Percentiles rank a stretch among this genome's conserved stretches.
Evolutionary conservation across 768 basidiomycete species (phyloP).

Genomic region (Mycena floridula): DNA sequence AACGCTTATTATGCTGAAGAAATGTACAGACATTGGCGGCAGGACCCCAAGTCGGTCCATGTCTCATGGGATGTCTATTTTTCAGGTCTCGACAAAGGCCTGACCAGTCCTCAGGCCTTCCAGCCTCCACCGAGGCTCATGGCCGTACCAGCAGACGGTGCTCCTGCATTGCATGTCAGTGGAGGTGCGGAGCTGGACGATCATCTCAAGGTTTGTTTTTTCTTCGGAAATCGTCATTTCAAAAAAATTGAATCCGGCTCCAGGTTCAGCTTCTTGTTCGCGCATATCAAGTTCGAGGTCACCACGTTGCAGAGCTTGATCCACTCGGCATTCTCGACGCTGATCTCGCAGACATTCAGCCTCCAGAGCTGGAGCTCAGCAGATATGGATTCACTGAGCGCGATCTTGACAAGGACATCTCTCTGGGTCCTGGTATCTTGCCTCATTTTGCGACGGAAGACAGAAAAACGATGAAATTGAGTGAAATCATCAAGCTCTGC

Average conservation of each 20-base stretch:
- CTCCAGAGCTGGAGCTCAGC: constrained; percentile 89
- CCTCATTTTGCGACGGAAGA: constrained; percentile 91
- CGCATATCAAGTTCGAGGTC: constrained; percentile 98
- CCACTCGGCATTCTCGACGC: constrained; percentile 90
- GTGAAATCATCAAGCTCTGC: constrained; percentile 87
- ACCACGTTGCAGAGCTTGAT: constrained; percentile 93
- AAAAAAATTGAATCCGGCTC: not conserved
- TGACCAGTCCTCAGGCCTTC: constrained; percentile 77
- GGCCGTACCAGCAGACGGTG: constrained; percentile 70
- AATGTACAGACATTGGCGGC: constrained; percentile 91
- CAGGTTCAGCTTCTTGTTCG: constrained; percentile 97
- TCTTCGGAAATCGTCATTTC: constrained; percentile 1
- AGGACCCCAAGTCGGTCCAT: constrained; percentile 91
- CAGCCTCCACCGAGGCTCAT: constrained; percentile 74
- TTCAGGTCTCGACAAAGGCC: constrained; percentile 83
- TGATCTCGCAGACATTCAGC: constrained; percentile 72
- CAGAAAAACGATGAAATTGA: constrained; percentile 77
- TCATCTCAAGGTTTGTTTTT: constrained; percentile 75
- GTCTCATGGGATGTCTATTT: constrained; percentile 95
- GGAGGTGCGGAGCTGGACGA: constrained; percentile 81
- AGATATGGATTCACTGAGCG: constrained; percentile 94
- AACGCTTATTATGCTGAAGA: constrained; percentile 95
- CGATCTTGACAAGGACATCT: constrained; percentile 92
- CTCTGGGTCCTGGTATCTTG: constrained; percentile 91
- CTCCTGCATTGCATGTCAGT: constrained; percentile 64